Evolutionary conservation across 2,329 filamentous ascomycete species (phyloP), one percentile per base, ranked within the genome.

Genomic region (Dothistroma pini): DNA sequence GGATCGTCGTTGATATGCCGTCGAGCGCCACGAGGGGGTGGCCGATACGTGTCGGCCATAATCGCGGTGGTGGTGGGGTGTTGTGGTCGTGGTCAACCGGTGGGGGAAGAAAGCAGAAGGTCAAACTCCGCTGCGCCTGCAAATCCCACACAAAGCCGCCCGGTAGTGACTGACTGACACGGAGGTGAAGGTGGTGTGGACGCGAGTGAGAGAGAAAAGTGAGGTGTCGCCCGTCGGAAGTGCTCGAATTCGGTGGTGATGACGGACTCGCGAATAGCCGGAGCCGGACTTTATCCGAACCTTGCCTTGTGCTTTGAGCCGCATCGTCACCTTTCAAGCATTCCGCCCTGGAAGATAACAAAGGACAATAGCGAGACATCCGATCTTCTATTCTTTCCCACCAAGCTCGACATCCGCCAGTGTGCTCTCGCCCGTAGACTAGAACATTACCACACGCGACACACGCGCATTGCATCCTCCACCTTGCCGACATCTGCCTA

Each of bases 41-140:
- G 60, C 38, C 60, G 60, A 34, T 62, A 66, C 31, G 50, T 48
- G 51, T 63, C 62, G 48, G 31, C 60, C 60, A 62, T 62, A 38
- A 31, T 54, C 54, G 29, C 41, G 9, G 41, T n/a, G 41, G 41
- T 44, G 4, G 52, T 14, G 10, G 34, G 31, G 31, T 16, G 10
- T 31, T 12, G 34, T n/a, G 21, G 8, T 44, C 14, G 16, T 44
- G 16, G 16, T 44, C 41, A 44, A 19, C 41, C 6, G 6, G 25
- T 2, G 2, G 25, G 25, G 3, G n/a, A 44, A 44, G 41, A 44
- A 44, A 38, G 35, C 35, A 38, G 35, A 14, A 38, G 35, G 16
- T 38, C 11, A 10, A 38, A 38, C 35, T 38, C 35, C 11, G 14
- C 41, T 44, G 16, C 41, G 41, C 41, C 41, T 19, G 41, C 41